Percentiles rank a stretch among this genome's conserved stretches.
Conservation (phyloP, 2,329 filamentous ascomycete species). For the Thielaviopsis cerberus region DNA sequence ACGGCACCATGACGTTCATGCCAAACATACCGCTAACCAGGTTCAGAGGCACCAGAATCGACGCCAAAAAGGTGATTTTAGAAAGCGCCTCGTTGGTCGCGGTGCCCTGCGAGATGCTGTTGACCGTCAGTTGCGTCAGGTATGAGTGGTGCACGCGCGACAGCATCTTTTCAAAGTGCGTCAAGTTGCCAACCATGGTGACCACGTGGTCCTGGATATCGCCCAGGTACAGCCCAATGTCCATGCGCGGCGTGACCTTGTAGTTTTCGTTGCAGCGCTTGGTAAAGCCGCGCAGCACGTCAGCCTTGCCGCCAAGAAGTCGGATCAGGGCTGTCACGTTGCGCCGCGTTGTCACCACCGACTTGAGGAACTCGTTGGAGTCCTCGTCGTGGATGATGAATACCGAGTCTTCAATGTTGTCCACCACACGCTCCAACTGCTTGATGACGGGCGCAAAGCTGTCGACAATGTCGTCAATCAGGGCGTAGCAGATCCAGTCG, state of each 20-base stretch:
- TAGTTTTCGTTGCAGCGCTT: conserved; percentile 98
- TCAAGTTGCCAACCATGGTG: conserved; percentile 93
- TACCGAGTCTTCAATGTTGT: conserved; percentile 86
- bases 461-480: conserved; percentile 97
- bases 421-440: conserved; percentile 71
- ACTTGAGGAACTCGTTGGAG: conserved; percentile 67
- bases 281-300: conserved; percentile 91
- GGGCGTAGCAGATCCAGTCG: conserved; percentile 97
- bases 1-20: conserved; percentile 71
- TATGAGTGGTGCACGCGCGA: conserved; percentile 91
- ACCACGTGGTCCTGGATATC: conserved; percentile 99
- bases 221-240: conserved; percentile 88
- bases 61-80: conserved; percentile 87
- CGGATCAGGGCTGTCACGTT: conserved; percentile 88
- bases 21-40: conserved; percentile 73
- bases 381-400: conserved; percentile 84
- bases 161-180: conserved; percentile 94
- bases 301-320: conserved; percentile 88
- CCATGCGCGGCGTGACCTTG: conserved; percentile 82
- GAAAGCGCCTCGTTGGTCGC: conserved; percentile 75
- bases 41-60: conserved; percentile 90
- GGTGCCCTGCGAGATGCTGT: conserved; percentile 76
- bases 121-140: conserved; percentile 80
- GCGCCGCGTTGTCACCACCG: conserved; percentile 80
- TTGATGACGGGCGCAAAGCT: conserved; percentile 80